Evolutionary conservation across 176 grass and related monocot species (phyloP), one percentile per base, ranked within the genome.

Genomic region (Zoysia japonica): DNA sequence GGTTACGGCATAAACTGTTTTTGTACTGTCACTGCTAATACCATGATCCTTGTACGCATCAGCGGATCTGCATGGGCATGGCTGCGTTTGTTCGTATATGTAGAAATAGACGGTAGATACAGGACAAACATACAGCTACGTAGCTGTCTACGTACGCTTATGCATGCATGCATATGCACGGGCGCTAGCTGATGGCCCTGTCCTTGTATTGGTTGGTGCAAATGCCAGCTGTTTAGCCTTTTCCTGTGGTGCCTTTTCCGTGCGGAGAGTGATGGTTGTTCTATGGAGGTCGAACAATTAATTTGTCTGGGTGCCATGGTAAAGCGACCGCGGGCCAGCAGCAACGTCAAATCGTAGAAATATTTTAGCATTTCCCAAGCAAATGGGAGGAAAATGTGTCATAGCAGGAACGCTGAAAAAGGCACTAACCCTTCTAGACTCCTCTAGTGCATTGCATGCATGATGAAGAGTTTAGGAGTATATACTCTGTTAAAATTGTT

Each of bases 151-250:
- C 61, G 47, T 52, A 63, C 5, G 40, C 56, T 51, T 69, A 56
- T 71, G 55, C 72, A 40, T 65, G 63, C 16, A 52, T 61, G 53
- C 65, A 56, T 65, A 40, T 65, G 63, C 16, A 52, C 46, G 53
- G 1, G 2, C 60, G 72, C 10, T 52, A 52, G 15, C 15, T 36
- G 57, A 65, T 54, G 14, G 50, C 1, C 9, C 6, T 28, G 63
- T 61, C 68, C 63, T 75, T 75, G 63, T 3, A 48, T 54, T 40
- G 70, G 55, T 84, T 80, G 76, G 81, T 80, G 86, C 76, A 64
- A 75, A 75, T 75, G 76, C 70, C 63, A 84, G 86, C 75, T 69
- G n/a, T 48, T 5, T 3, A 65, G 45, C 2, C 39, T 65, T 78
- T 55, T 13, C 20, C 28, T 45, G 64, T 40, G 48, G 9, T 9